Conservation (phyloP, 352 stramenopile genomes). For the Elongisporangium anandrum region DNA sequence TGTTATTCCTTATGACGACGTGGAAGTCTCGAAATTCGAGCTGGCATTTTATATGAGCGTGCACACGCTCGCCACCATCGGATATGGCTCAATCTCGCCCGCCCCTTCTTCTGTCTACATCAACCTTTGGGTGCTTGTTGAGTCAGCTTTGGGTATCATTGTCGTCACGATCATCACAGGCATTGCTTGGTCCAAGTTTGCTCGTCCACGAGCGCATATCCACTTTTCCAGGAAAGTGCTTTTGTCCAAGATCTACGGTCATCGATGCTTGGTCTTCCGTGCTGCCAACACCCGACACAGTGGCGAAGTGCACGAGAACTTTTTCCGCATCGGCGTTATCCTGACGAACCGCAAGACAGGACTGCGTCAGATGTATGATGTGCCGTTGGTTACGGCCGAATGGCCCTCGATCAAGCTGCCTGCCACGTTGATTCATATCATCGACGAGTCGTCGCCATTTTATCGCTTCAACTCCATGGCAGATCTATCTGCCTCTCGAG, state of each 20-base stretch:
- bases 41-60: slow-evolving; percentile 79
- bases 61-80: slow-evolving; percentile 78
- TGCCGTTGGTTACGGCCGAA: slow-evolving; percentile 70
- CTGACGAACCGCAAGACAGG: slow-evolving; percentile 80
- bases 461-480: slow-evolving; percentile 70
- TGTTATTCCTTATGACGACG: slow-evolving; percentile 41
- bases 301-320: slow-evolving; percentile 77
- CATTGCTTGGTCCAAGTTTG: slow-evolving; percentile 86
- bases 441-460: slow-evolving; percentile 75
- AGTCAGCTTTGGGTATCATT: slow-evolving; percentile 74
- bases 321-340: slow-evolving; percentile 81
- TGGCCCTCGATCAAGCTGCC: slow-evolving; percentile 83
- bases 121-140: slow-evolving; percentile 75
- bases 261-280: slow-evolving; percentile 76
- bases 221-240: slow-evolving; percentile 74
- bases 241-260: slow-evolving; percentile 65
- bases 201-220: slow-evolving; percentile 70
- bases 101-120: slow-evolving; percentile 49
- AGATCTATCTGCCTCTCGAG: slow-evolving; percentile 64
- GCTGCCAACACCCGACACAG: slow-evolving; percentile 77
- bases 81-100: slow-evolving; percentile 70
- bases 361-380: slow-evolving; percentile 77
- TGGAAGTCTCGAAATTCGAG: slow-evolving; percentile 52
- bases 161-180: slow-evolving; percentile 80
- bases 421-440: slow-evolving; percentile 79